Evolutionary conservation across 2,329 filamentous ascomycete species (phyloP), one percentile per base, ranked within the genome.

Genomic region (Thelonectria olida): DNA sequence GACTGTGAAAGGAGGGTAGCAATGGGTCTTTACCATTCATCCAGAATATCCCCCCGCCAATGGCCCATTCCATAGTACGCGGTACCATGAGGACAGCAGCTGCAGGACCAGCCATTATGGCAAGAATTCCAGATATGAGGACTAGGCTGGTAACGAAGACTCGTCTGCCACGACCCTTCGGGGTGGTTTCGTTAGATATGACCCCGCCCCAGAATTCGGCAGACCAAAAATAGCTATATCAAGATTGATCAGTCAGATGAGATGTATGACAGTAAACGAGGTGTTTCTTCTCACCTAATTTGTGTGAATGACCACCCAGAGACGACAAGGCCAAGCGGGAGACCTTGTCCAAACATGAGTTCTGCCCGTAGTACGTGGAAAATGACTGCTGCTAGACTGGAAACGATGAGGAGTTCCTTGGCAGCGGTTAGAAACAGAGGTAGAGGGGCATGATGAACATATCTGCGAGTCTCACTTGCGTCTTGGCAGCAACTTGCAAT

Each of bases 1-100:
- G 3, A 22, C 8, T 12, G n/a, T 1, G 20, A 15, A 22, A n/a
- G n/a, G n/a, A n/a, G n/a, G n/a, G n/a, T n/a, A 36, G 17, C 5
- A n/a, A 23, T 27, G 7, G 5, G 28, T 31, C 4, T 19, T 38
- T 52, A 61, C 60, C 56, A 45, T 63, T 65, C 9, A 63, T 42
- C 60, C 60, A 63, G 17, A 42, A 63, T 6, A 58, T 45, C 5
- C 54, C 53, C 10, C 61, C 61, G 5, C 54, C 61, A 9, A 58
- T 44, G 2, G 56, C 49, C 49, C 47, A 58, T n/a, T 58, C 49
- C n/a, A 57, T 17, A 20, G 13, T 20, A 17, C 53, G 38, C 6
- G 60, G 63, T 48, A 63, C 51, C 56, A 65, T 63, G n/a, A 63
- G 61, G 7, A 63, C n/a, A 9, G 60, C 63, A 4, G 39, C 39